Percentiles rank a stretch among this genome's conserved stretches.
These are phyloP conservation scores for Xylaria telfairii DNA, from an alignment of 495 filamentous ascomycete genomes.

Conservation along the genomic window DNA sequence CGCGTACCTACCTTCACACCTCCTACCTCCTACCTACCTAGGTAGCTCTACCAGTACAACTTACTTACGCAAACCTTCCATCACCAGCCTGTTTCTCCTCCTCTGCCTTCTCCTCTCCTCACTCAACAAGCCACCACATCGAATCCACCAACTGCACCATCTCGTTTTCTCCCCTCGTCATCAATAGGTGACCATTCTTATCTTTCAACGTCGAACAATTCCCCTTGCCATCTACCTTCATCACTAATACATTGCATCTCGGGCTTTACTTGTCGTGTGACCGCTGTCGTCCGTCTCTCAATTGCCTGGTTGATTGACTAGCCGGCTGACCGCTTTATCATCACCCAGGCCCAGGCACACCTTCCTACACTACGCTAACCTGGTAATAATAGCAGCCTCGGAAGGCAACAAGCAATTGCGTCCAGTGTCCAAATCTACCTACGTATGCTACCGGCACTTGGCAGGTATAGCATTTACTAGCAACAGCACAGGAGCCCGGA, in stretches of 20 bases:
- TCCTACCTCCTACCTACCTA: too few species aligned
- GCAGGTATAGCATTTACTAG: background rate
- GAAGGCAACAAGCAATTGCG: constrained; percentile 1
- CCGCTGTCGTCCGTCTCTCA: background rate
- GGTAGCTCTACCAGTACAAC: too few species aligned
- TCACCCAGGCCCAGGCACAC: background rate
- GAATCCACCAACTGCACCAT: background rate
- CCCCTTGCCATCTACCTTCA: background rate
- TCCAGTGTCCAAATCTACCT: background rate
- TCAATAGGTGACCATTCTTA: background rate
- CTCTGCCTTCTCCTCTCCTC: constrained; percentile 19
- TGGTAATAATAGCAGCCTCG: background rate
- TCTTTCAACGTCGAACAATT: background rate
- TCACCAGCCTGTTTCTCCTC: constrained; percentile 19
- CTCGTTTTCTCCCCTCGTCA: background rate
- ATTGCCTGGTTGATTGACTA: background rate
- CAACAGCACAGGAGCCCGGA: background rate
- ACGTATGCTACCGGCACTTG: background rate
- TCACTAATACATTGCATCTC: background rate
- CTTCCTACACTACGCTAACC: background rate
- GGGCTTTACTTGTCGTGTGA: background rate
- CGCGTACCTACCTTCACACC: background rate
- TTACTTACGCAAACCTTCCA: constrained; percentile 23
- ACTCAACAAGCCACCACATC: background rate
- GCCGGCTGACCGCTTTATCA: constrained; percentile 17